Evolutionary conservation across 495 filamentous ascomycete species (phyloP).

Genomic region (Pyronema domesticum): DNA sequence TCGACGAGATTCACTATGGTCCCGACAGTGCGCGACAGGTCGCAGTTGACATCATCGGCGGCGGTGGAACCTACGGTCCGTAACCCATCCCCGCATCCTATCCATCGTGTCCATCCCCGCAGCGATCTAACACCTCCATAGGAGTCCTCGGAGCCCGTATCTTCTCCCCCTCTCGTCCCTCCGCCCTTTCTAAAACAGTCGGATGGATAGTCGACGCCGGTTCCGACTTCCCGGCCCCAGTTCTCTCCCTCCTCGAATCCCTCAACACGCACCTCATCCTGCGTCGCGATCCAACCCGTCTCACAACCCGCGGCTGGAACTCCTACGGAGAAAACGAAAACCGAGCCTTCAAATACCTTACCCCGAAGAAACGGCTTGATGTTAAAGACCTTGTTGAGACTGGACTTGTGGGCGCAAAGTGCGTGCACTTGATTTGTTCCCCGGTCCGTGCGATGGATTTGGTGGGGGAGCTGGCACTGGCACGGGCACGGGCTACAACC

Average conservation of each 20-base stretch:
- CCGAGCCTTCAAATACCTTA: constrained; percentile 69
- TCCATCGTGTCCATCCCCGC: not conserved
- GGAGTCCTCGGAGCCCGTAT: constrained; percentile 72
- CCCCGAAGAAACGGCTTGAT: constrained; percentile 64
- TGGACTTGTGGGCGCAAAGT: constrained; percentile 46
- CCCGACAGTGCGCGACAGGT: constrained; percentile 37
- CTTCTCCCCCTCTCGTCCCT: constrained; percentile 38
- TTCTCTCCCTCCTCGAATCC: constrained; percentile 41
- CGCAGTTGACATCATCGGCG: constrained; percentile 58
- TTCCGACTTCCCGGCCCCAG: constrained; percentile 56
- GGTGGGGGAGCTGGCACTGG: constrained; percentile 11
- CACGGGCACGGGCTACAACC: not conserved
- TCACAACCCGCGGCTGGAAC: constrained; percentile 86
- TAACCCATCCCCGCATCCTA: not conserved
- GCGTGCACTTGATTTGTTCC: constrained; percentile 78
- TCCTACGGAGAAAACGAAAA: constrained; percentile 43
- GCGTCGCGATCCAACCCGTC: constrained; percentile 43
- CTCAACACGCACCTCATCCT: constrained; percentile 60
- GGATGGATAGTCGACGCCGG: constrained; percentile 88
- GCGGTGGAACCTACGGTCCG: constrained; percentile 58
- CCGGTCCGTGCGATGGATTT: constrained; percentile 36
- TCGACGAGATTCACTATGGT: constrained; percentile 70
- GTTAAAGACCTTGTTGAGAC: constrained; percentile 37
- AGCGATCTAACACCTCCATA: not conserved
- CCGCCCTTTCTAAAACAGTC: constrained; percentile 38